Conservation (phyloP, 371 early-diverging fungal genomes). For the Batrachochytrium dendrobatidis region DNA sequence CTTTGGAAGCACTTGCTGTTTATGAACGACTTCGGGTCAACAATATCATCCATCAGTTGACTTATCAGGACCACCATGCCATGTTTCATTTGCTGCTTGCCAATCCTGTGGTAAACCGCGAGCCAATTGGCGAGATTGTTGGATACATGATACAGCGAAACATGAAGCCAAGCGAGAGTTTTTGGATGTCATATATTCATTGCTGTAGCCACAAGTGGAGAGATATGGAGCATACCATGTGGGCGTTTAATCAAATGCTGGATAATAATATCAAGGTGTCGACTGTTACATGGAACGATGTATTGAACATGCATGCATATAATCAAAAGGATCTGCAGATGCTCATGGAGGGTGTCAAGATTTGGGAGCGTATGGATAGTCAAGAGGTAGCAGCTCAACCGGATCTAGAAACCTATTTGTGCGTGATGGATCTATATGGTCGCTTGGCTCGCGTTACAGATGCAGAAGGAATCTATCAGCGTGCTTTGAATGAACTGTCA, state of each 20-base stretch:
- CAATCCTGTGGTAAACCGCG: constrained; percentile 9
- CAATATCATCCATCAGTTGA: constrained; percentile 14
- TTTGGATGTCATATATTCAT: constrained; percentile 3
- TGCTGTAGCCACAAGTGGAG: constrained; percentile 16
- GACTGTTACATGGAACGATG: constrained; percentile 6
- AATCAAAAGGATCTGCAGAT: background rate
- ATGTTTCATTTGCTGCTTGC: constrained; percentile 17
- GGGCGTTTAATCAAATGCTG: constrained; percentile 9
- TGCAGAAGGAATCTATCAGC: background rate
- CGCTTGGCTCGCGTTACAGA: constrained; percentile 1
- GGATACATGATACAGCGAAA: constrained; percentile 8
- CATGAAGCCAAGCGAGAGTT: constrained; percentile 6
- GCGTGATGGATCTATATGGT: constrained; percentile 10
- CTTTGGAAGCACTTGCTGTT: constrained; percentile 14
- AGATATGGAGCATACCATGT: constrained; percentile 9
- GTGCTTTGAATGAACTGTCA: background rate
- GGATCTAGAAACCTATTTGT: background rate
- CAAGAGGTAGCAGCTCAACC: too few species aligned
- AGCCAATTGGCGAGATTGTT: constrained; percentile 8
- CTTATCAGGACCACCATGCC: constrained; percentile 22
- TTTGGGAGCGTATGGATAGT: constrained; percentile 10
- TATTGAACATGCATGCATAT: constrained; percentile 4
- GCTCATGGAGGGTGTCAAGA: constrained; percentile 9
- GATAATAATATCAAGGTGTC: background rate
- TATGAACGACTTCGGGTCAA: constrained; percentile 15